A percentile compares a stretch with the other conserved stretches of the same genome.
Evolutionary conservation across 352 stramenopile species (phyloP).

Genomic region (Blastocystis sp.): DNA sequence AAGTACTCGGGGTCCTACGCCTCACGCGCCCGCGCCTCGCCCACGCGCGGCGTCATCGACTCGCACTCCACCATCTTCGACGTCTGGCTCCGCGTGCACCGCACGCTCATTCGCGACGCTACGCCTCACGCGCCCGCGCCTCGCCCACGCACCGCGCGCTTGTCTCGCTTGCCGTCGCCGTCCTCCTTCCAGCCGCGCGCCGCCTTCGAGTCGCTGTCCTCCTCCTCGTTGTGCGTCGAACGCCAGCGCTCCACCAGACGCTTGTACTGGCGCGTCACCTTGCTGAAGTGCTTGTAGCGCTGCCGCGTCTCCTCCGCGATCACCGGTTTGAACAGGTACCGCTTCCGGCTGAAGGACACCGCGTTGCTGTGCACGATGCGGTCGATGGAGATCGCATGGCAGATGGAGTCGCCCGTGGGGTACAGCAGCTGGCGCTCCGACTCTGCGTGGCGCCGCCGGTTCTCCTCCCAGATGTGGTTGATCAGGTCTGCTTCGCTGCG

Average conservation of each 20-base stretch:
- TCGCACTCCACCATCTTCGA: constrained; percentile 56
- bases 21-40: not conserved
- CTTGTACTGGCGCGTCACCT: constrained; percentile 5
- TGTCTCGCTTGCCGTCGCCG: constrained; percentile 36
- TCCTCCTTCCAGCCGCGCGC: constrained; percentile 44
- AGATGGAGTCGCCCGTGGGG: constrained; percentile 9
- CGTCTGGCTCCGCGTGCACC: constrained; percentile 45
- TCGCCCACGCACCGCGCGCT: constrained; percentile 2
- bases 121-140: not conserved
- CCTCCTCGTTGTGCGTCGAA: constrained; percentile 11
- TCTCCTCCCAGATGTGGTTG: constrained; percentile 57
- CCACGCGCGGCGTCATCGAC: constrained; percentile 15
- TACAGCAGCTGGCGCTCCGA: constrained; percentile 41
- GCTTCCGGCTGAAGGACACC: constrained; percentile 23
- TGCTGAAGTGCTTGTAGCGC: constrained; percentile 12
- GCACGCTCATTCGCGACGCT: constrained; percentile 18
- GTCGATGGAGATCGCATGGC: constrained; percentile 19
- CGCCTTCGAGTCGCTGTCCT: not conserved
- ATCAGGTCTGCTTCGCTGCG: not conserved
- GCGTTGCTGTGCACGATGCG: constrained; percentile 39
- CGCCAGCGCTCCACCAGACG: constrained; percentile 10
- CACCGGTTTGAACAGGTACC: constrained; percentile 1
- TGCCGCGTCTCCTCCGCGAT: constrained; percentile 3
- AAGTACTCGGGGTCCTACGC: constrained; percentile 45
- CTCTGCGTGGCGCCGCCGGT: constrained; percentile 23